A percentile compares a stretch with the other conserved stretches of the same genome.
These are phyloP conservation scores for Eimeria tenella DNA, from an alignment of 169 alveolate genomes.

Conservation along the genomic window DNA sequence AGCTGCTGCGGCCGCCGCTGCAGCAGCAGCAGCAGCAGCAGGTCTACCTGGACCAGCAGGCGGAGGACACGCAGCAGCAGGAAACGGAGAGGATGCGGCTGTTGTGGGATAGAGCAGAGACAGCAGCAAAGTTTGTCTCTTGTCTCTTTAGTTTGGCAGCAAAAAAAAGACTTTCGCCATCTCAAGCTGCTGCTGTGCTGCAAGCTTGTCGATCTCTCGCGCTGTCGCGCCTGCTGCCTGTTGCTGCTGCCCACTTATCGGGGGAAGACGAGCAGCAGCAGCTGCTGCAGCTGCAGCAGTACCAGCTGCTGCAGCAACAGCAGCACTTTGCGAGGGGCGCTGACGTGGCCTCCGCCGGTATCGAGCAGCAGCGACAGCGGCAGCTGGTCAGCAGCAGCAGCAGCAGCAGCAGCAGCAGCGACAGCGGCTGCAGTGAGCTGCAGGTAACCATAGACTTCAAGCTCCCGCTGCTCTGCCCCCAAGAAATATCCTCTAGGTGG, in stretches of 20 bases:
- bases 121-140: slow-evolving; percentile 29
- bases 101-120: not conserved
- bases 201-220: slow-evolving; percentile 2
- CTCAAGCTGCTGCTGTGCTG: slow-evolving; percentile 54
- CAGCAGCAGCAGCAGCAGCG: slow-evolving; percentile 32
- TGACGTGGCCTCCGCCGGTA: not conserved
- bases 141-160: not conserved
- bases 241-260: slow-evolving; percentile 12
- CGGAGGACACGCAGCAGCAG: not conserved
- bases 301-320: slow-evolving; percentile 21
- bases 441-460: not conserved
- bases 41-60: not conserved
- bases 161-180: slow-evolving; percentile 17
- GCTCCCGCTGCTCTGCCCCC: slow-evolving; percentile 21
- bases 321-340: not conserved
- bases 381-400: slow-evolving; percentile 40
- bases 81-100: slow-evolving; percentile 1
- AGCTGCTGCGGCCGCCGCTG: not conserved
- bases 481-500: not conserved
- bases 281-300: slow-evolving; percentile 11
- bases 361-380: slow-evolving; percentile 29
- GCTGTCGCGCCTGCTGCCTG: slow-evolving; percentile 43
- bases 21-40: slow-evolving; percentile 34
- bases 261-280: slow-evolving; percentile 26
- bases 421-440: slow-evolving; percentile 14